Percentiles rank a stretch among this genome's conserved stretches.
Evolutionary conservation across 805 yeast species (phyloP).

Genomic region (Saccharomycopsis lassenensis): DNA sequence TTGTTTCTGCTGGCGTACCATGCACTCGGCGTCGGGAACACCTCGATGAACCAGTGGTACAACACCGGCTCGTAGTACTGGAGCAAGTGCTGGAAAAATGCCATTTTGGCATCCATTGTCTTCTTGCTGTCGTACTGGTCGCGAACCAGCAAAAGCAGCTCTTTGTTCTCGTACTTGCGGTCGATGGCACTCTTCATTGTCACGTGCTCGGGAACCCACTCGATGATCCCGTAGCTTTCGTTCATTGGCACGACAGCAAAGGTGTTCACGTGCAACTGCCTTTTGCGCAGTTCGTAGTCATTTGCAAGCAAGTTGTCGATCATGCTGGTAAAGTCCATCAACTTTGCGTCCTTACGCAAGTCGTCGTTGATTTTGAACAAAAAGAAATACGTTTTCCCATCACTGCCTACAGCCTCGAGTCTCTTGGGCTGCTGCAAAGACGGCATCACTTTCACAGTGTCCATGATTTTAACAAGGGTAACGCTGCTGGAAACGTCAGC

Average conservation of each 20-base stretch:
- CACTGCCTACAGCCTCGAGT: slow-evolving; percentile 63
- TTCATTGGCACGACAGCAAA: slow-evolving; percentile 85
- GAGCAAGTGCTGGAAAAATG: slow-evolving; percentile 25
- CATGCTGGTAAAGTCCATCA: slow-evolving; percentile 84
- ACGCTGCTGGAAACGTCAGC: slow-evolving; percentile 29
- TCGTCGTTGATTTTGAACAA: slow-evolving; percentile 85
- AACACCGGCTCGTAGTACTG: slow-evolving; percentile 53
- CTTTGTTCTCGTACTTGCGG: slow-evolving; percentile 31
- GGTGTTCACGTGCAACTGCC: slow-evolving; percentile 61
- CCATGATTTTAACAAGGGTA: slow-evolving; percentile 56
- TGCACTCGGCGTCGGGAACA: slow-evolving; percentile 76
- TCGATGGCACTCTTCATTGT: slow-evolving; percentile 58
- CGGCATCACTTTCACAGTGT: slow-evolving; percentile 55
- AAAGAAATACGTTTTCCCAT: slow-evolving; percentile 62
- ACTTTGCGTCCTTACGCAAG: slow-evolving; percentile 87
- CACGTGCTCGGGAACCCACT: slow-evolving; percentile 69
- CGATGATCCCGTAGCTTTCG: slow-evolving; percentile 83
- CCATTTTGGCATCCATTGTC: slow-evolving; percentile 26
- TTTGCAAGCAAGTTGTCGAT: slow-evolving; percentile 61
- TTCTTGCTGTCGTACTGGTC: slow-evolving; percentile 21
- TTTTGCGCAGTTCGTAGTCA: slow-evolving; percentile 60
- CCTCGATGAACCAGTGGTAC: slow-evolving; percentile 79
- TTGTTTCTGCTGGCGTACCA: slow-evolving; percentile 77
- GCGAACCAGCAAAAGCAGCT: slow-evolving; percentile 24
- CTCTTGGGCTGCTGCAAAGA: slow-evolving; percentile 86